These are phyloP conservation scores for Carex parvula DNA, from an alignment of 176 grass and related monocot genomes.

Conservation along the genomic window DNA sequence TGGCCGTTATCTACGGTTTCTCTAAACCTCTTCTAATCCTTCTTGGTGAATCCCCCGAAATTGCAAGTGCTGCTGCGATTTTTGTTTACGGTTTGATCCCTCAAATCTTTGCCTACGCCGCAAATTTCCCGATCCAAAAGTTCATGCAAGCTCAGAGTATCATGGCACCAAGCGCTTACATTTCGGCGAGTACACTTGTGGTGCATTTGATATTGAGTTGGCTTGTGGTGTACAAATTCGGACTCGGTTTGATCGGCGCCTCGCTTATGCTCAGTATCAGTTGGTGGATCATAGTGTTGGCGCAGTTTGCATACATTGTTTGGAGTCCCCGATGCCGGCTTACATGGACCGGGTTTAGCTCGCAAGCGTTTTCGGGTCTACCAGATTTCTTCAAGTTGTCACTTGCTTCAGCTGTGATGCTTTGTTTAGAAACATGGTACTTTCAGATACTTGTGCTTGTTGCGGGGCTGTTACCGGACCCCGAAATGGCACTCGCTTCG, in stretches of 20 bases:
- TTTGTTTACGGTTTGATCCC: conserved; percentile 38
- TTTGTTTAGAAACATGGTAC: conserved; percentile 55
- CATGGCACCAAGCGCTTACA: conserved; percentile 57
- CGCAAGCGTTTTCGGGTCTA: conserved; percentile 43
- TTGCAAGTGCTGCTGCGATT: conserved; percentile 25
- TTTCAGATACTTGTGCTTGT: conserved; percentile 63
- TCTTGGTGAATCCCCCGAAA: conserved; percentile 33
- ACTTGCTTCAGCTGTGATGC: conserved; percentile 46
- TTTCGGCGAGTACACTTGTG: conserved; percentile 38
- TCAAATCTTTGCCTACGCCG: conserved; percentile 36
- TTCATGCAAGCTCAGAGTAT: conserved; percentile 64
- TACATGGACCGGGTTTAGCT: conserved; percentile 48
- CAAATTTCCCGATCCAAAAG: conserved; percentile 39
- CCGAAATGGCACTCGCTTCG: conserved; percentile 52
- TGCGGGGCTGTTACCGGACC: conserved; percentile 53
- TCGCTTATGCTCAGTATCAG: conserved; percentile 46
- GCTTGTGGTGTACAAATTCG: conserved; percentile 40
- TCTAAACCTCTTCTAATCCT: conserved; percentile 30
- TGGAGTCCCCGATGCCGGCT: conserved; percentile 34
- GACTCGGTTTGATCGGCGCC: conserved; percentile 40
- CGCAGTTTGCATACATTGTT: conserved; percentile 34
- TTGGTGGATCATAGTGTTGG: conserved; percentile 40
- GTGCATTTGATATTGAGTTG: conserved; percentile 54
- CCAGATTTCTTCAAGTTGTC: conserved; percentile 43
- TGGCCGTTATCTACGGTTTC: conserved; percentile 31